Evolutionary conservation across 768 basidiomycete species (phyloP), one percentile per base, ranked within the genome.

Genomic region (Boletus vinaceobasis): DNA sequence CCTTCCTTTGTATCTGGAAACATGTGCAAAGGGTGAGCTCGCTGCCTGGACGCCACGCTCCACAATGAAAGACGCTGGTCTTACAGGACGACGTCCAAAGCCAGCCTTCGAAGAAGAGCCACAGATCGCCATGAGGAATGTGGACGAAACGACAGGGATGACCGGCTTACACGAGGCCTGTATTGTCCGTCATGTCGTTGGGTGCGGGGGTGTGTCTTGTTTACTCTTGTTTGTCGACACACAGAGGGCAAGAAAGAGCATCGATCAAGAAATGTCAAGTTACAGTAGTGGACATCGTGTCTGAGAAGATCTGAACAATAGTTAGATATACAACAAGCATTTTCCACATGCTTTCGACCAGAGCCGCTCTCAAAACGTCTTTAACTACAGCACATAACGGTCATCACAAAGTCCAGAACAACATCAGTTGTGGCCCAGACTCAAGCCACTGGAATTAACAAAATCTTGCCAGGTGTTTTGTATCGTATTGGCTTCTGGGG

Each of bases 391-490:
- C 55, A 57, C 32, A 40, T 53, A 53, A 46, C 7, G 36, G 37
- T 57, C 48, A 48, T 27, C 54, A 50, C 35, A 47, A 58, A 52
- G 51, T 42, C 42, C 44, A 53, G 6, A n/a, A 38, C 21, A 46
- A 36, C 50, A 56, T 57, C 46, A 53, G 14, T 55, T 57, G n/a
- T 59, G 60, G 19, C 49, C 39, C 45, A 65, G 42, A 43, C 59
- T 49, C 38, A 67, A 37, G 21, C 66, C 67, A 8, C 71, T 73
- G 2, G 67, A 59, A 27, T 55, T 47, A 43, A 86, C 84, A 61
- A 86, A 86, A 27, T 86, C 83, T 52, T 82, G 75, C 85, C 85
- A 86, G 5, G 80, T 82, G 13, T 79, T 70, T 27, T 84, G 80
- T 76, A 86, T 75, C 48, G 60, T 80, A 60, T 80, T 85, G 26